These are phyloP conservation scores for Trametes meyenii DNA, from an alignment of 768 basidiomycete genomes.

Conservation along the genomic window DNA sequence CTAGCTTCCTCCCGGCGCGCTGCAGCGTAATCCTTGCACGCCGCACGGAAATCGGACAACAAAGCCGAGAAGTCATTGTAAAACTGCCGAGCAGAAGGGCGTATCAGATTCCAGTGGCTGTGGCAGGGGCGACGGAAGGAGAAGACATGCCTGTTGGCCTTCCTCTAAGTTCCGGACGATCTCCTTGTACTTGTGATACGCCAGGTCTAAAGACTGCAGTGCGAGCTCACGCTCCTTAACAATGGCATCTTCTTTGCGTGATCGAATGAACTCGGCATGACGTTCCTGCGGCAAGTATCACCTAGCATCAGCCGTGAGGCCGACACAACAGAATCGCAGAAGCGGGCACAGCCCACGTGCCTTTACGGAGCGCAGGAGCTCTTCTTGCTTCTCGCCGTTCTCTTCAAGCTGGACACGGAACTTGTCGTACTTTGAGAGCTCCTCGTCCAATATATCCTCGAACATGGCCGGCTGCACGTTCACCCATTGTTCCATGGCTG, in stretches of 20 bases:
- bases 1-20: constrained; percentile 73
- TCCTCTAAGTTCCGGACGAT: constrained; percentile 85
- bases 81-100: constrained; percentile 54
- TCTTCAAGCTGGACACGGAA: constrained; percentile 58
- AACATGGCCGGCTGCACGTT: constrained; percentile 87
- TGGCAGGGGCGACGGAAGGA: background rate
- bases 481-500: constrained; percentile 62
- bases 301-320: background rate
- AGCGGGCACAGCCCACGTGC: constrained; percentile 40
- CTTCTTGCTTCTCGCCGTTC: constrained; percentile 61
- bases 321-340: background rate
- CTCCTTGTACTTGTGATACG: constrained; percentile 87
- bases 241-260: constrained; percentile 74
- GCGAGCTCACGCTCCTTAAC: constrained; percentile 82
- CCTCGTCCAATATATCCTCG: constrained; percentile 78
- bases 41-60: constrained; percentile 72
- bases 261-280: constrained; percentile 76
- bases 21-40: constrained; percentile 75
- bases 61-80: constrained; percentile 85
- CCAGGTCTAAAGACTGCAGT: constrained; percentile 79
- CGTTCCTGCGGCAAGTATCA: constrained; percentile 44
- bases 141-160: constrained; percentile 68
- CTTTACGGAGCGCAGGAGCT: constrained; percentile 67
- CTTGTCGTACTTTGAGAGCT: constrained; percentile 80
- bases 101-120: background rate